Evolutionary conservation across 768 basidiomycete genomes (phyloP), one percentile per base, ranked within the genome.

Genomic region (Trametes elegans): DNA sequence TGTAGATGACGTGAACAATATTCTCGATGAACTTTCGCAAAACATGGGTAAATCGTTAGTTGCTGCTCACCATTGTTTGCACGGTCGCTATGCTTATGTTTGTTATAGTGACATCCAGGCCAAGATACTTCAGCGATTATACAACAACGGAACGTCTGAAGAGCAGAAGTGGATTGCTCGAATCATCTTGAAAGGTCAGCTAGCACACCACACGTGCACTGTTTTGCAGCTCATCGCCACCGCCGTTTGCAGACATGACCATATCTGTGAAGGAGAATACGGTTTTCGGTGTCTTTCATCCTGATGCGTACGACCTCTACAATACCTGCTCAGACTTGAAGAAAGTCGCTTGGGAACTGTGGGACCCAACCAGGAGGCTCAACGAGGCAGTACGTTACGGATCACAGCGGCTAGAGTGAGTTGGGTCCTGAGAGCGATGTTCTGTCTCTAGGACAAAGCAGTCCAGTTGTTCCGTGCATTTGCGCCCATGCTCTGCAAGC

Each of bases 91-190:
- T 26, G 2, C 14, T 14, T 3, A 21, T 7, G 18, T 21, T 23
- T 4, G 10, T 0, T n/a, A 7, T 64, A 97, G 93, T 24, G 86
- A 90, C 18, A 63, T 80, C 10, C 90, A 95, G 63, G 80, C 84
- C 3, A 87, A 80, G 44, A 81, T 93, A 24, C 68, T 98, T 58
- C 83, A 87, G 59, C 80, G 87, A 2, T 69, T 97, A 2, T 88
- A 89, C 61, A 88, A 90, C 63, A 81, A 81, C 38, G 75, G 87
- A 23, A 96, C 94, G 1, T 76, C 95, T 0, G 83, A 87, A 52
- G 95, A 98, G 65, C 95, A 97, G 65, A 82, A 85, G 43, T 99
- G 97, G 97, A 85, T 99, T 53, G 87, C 91, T n/a, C 83, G 93
- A 7, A 92, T 99, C 67, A 90, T 99, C 43, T 76, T 98, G 29